Evolutionary conservation across 176 grass and related monocot species (phyloP), one percentile per base, ranked within the genome.

Genomic region (Chrysopogon serrulatus): DNA sequence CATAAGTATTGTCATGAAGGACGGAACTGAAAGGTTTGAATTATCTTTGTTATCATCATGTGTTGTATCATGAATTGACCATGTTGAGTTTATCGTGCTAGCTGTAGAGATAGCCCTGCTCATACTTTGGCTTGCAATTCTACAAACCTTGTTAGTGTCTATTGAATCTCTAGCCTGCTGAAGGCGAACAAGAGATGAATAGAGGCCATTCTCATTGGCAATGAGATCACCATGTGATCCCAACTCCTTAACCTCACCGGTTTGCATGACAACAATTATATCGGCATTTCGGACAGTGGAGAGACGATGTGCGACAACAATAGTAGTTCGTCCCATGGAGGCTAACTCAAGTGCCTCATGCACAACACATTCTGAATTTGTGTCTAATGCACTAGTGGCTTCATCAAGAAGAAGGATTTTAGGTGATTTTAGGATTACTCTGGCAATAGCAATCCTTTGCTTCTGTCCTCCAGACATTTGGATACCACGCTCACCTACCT

Each of bases 401-500:
- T 98, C 95, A 48, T 98, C 95, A 18, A 98, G 88, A 71, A 95
- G 88, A 48, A 98, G 92, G 49, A 98, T 93, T 86, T 98, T 98
- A 8, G 95, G 95, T 71, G 95, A 94, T 75, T 91, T 93, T 24
- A 98, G 13, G 65, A 98, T 91, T 56, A 92, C 90, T 83, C 95
- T 91, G 3, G 95, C 92, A 72, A 98, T 98, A 57, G 95, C 95
- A 72, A 98, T 98, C 71, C 95, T 94, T 76, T 98, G 95, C 71
- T 98, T 98, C 74, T 98, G 95, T 2, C 95, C 92, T 81, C 95
- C 95, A 10, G 95, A 98, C 92, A 98, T 95, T 74, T 98, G 95
- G 75, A 93, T 84, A 39, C 95, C 95, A 37, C 86, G 82, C 89
- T 98, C 92, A 18, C 95, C 95, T n/a, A 95, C 95, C 95, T 98